phyloP scores from a whole-genome alignment of 1,284 basidiomycete species.

The Trichosporon asahii region DNA sequence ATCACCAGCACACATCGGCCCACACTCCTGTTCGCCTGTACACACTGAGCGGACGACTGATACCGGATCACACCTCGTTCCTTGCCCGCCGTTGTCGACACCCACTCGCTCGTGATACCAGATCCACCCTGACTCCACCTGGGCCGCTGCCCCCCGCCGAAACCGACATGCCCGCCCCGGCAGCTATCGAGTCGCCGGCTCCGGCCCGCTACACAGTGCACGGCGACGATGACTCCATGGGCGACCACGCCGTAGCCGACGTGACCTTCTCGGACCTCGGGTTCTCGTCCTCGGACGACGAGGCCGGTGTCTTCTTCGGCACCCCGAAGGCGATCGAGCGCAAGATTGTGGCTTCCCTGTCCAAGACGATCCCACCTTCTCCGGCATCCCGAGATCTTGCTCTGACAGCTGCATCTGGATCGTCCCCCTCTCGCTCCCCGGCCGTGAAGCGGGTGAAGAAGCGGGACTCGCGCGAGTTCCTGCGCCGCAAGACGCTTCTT shows the following conservation, averaged over 20 bases:
- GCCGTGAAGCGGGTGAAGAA: conserved; percentile 25
- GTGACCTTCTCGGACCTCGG: conserved; percentile 7
- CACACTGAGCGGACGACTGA: neutral
- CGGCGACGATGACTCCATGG: neutral
- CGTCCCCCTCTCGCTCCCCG: conserved; percentile 10
- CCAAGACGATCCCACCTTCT: conserved; percentile 14
- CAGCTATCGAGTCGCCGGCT: neutral
- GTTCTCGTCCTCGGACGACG: conserved; percentile 30
- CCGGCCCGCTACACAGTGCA: neutral
- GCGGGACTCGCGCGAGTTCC: conserved; percentile 38
- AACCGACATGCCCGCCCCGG: neutral
- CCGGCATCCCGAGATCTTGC: conserved; percentile 10
- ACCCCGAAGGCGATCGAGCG: conserved; percentile 28
- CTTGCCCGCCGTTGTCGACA: neutral
- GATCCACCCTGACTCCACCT: neutral
- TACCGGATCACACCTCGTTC: neutral
- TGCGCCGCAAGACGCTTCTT: conserved; percentile 36
- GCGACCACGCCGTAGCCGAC: conserved; percentile 8
- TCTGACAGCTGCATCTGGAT: neutral
- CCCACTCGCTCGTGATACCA: neutral
- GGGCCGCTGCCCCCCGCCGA: neutral
- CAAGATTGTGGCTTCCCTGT: conserved; percentile 31
- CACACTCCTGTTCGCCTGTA: neutral
- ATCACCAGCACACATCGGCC: neutral
- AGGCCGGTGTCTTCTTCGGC: conserved; percentile 41